Evolutionary conservation across 805 yeast species (phyloP).

Genomic region (Saccharomyces kudriavzevii): DNA sequence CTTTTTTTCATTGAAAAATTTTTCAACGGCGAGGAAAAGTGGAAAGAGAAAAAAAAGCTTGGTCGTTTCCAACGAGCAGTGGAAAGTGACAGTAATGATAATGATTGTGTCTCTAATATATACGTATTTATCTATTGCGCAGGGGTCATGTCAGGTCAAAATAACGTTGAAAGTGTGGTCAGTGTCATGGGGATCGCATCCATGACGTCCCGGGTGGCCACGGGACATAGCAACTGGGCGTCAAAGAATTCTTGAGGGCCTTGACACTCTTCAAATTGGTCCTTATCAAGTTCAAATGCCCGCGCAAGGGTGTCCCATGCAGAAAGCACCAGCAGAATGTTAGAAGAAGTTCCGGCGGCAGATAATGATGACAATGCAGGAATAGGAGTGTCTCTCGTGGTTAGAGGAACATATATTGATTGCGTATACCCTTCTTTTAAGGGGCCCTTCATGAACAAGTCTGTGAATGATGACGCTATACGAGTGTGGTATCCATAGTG

Average conservation of each 20-base stretch:
- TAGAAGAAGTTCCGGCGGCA: not conserved
- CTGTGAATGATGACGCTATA: slow-evolving; percentile 49
- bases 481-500: slow-evolving; percentile 72
- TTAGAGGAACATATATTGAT: not conserved
- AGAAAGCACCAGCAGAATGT: not conserved
- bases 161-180: not conserved
- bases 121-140: not conserved
- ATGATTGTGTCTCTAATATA: not conserved
- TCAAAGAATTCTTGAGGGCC: slow-evolving; percentile 63
- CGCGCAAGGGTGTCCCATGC: not conserved
- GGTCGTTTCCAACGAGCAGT: not conserved
- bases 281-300: slow-evolving; percentile 11
- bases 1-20: not conserved
- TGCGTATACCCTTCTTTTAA: slow-evolving; percentile 61
- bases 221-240: slow-evolving; percentile 45
- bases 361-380: not conserved
- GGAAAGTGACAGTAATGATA: not conserved
- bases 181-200: not conserved
- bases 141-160: not conserved
- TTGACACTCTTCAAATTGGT: slow-evolving; percentile 44
- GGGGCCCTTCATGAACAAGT: slow-evolving; percentile 63
- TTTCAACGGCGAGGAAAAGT: not conserved
- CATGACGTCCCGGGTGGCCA: slow-evolving; percentile 30
- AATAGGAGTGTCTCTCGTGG: not conserved
- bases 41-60: not conserved